Base-by-base conservation (phyloP, 441 rosid genomes). In the Aquilaria agallochum region DNA sequence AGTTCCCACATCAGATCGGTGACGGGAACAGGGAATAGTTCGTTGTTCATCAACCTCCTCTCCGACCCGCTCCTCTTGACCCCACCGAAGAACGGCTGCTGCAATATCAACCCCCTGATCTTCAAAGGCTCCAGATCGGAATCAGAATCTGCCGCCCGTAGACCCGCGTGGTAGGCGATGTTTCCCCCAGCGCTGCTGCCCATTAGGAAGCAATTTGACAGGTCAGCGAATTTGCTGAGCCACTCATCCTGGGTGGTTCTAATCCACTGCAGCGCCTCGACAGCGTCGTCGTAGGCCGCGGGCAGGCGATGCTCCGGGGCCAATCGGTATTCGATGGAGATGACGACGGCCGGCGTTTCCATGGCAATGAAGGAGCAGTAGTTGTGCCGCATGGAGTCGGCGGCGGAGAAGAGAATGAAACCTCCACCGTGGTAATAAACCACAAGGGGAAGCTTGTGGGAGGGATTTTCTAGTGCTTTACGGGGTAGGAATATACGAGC, bases 221-320 rank as follows among this genome's bases (percentile, higher is more conserved):
- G 50, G 49, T 82, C 85, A 4, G 60, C 79, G 12, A 63, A 63
- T 9, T 65, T 32, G 0, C 4, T 56, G 30, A 82, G 40, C 82
- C 82, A 80, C 4, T 55, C 72, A 0, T 76, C 82, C 1, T 47
- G 40, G 32, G 32, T 40, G 31, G 77, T 52, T 62, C 62, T 64
- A 62, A 82, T 65, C 76, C 72, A 78, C 31, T 40, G 58, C 50
- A 82, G 33, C 7, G 73, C 84, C 45, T 80, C 84, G 55, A 73
- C 12, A 4, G 78, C 83, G 12, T 82, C 84, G 1, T 80, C 81
- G 3, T 73, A 80, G 8, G 83, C 85, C 0, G 79, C 76, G 0
- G 90, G 87, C 2, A 82, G 83, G 5, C 82, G 79, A 65, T 80
- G 78, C 79, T 78, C 90, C 0, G 83, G 84, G 0, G 81, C 81